Evolutionary conservation across 2,329 filamentous ascomycete species (phyloP), one percentile per base, ranked within the genome.

Genomic region (Beauveria caledonica): DNA sequence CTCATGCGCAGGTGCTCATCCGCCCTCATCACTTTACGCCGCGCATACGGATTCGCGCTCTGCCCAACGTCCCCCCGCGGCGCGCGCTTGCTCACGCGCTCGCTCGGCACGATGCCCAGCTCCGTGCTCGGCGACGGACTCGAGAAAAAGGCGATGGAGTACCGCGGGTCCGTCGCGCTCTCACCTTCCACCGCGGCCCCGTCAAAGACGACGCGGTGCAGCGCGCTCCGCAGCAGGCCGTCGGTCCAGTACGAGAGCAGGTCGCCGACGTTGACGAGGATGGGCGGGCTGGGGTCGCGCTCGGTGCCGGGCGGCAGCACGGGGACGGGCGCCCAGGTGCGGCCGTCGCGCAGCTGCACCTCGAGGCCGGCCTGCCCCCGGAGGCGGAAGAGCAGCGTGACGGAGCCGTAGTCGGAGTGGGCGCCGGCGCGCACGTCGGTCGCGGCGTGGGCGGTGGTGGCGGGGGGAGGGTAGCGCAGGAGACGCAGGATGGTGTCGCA

Each of bases 211-310:
- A 97, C 94, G 11, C 93, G 80, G 70, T 97, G 94, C 6, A 97
- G 85, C 0, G 93, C 97, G 66, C 87, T 92, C 67, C 91, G 88
- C 64, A 97, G 80, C 51, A 97, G 74, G 0, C 92, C 92, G 64
- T 89, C 88, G 1, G 94, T 97, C 93, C 93, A 97, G 72, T 95
- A 94, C 39, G 85, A 88, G 63, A 87, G 75, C 70, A 88, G 68
- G 71, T 87, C 77, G 73, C 88, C 75, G 74, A 92, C 83, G 78
- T 94, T 76, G 86, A 97, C 72, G 79, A 97, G 72, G 79, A 92
- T 90, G 1, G 88, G 92, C n/a, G 84, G 87, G 45, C 78, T 81
- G 9, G 77, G 76, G 66, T 86, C 84, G 33, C 71, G 63, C 63
- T 84, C 82, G 4, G 84, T 86, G 1, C 81, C 80, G 0, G 80